Percentiles rank a stretch among this genome's conserved stretches.
These are phyloP conservation scores for Marchantia polymorpha DNA, from an alignment of 225 moss, liverwort and hornwort genomes.

Conservation along the genomic window DNA sequence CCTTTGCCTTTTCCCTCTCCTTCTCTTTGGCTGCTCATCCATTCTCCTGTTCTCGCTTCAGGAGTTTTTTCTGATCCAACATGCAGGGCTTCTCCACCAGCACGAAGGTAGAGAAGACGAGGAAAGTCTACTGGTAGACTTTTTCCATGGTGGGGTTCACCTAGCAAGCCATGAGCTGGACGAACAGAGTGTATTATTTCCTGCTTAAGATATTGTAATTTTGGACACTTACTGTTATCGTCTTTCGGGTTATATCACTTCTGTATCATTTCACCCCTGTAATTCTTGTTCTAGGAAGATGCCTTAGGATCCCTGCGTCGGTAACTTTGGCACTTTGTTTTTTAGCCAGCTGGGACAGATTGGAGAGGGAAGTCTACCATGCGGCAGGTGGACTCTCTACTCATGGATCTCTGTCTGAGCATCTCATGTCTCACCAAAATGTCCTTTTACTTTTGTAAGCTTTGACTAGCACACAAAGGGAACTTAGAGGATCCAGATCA, in stretches of 20 bases:
- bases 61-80: background rate
- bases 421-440: background rate
- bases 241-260: background rate
- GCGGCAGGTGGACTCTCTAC: background rate
- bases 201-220: background rate
- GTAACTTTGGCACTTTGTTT: background rate
- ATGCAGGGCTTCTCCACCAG: no score
- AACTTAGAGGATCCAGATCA: background rate
- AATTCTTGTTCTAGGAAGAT: background rate
- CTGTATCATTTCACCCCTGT: background rate
- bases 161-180: background rate
- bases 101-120: background rate
- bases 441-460: background rate
- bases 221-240: background rate
- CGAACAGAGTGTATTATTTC: background rate
- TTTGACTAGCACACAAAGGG: background rate
- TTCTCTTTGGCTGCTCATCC: background rate
- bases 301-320: background rate
- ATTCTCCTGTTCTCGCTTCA: background rate
- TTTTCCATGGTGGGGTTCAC: background rate
- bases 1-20: background rate
- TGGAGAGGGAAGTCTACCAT: background rate
- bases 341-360: background rate
- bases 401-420: background rate
- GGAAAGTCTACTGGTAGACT: background rate